Percentiles rank a stretch among this genome's conserved stretches.
These are phyloP conservation scores for Vigna mungo DNA, from an alignment of 306 rosid species.

Conservation along the genomic window DNA sequence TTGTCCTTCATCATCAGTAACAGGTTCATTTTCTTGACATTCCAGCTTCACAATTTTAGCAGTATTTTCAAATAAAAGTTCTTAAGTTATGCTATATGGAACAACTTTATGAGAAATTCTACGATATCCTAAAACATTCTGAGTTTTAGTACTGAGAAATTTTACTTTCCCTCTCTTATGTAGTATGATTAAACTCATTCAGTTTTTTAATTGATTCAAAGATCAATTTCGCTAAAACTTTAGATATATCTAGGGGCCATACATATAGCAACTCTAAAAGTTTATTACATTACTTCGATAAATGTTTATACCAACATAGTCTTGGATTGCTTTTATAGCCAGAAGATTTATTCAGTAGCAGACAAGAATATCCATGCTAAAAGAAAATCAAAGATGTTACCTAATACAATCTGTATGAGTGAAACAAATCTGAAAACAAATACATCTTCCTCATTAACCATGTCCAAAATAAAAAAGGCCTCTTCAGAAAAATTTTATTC, in stretches of 20 bases:
- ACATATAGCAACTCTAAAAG: background rate
- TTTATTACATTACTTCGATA: slow-evolving; percentile 7
- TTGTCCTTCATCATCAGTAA: slow-evolving; percentile 28
- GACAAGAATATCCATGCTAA: background rate
- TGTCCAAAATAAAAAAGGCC: background rate
- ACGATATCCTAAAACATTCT: background rate
- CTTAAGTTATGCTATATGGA: background rate
- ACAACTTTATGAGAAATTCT: background rate
- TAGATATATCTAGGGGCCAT: background rate
- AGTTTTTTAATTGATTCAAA: background rate
- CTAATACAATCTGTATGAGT: background rate
- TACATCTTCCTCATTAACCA: background rate
- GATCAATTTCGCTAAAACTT: background rate
- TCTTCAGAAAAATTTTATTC: background rate
- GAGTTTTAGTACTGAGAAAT: background rate
- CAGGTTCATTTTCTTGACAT: background rate
- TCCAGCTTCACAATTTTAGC: background rate
- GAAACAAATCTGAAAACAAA: background rate
- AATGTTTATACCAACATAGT: background rate
- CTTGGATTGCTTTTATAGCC: background rate
- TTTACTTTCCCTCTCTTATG: background rate
- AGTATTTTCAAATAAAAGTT: background rate
- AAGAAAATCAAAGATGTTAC: background rate
- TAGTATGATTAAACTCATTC: background rate
- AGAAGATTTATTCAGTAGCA: background rate